A percentile compares a stretch with the other conserved stretches of the same genome.
Conservation (phyloP, 805 yeast genomes). For the Teunomyces lycoperdinae region DNA sequence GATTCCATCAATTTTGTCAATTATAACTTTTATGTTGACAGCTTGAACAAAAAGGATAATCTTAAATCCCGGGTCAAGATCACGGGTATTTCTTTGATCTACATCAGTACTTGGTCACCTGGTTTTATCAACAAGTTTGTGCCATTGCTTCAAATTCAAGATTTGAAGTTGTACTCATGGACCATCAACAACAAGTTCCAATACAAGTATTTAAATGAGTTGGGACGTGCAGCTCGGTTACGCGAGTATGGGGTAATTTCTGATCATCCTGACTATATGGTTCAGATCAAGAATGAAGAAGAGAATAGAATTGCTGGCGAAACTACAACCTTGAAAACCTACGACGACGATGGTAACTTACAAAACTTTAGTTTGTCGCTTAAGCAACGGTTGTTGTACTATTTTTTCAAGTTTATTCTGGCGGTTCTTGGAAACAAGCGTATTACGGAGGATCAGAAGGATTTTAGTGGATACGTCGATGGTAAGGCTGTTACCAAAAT, state of each 20-base stretch:
- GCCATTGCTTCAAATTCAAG: constrained; percentile 32
- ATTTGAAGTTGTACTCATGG: constrained; percentile 37
- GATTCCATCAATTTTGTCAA: constrained; percentile 30
- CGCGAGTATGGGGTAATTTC: constrained; percentile 35
- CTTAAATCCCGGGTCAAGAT: constrained; percentile 20
- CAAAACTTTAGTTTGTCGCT: constrained; percentile 9
- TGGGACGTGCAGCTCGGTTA: constrained; percentile 23
- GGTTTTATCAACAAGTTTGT: constrained; percentile 34
- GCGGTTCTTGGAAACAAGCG: constrained; percentile 10
- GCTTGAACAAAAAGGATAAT: constrained; percentile 14
- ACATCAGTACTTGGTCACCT: constrained; percentile 36
- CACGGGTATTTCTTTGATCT: constrained; percentile 37
- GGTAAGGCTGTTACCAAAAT: constrained; percentile 12
- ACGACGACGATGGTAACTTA: constrained; percentile 7
- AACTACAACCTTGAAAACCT: constrained; percentile 5
- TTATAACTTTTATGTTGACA: constrained; percentile 35
- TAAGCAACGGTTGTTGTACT: constrained; percentile 14
- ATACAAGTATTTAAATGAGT: constrained; percentile 27
- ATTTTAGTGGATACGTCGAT: constrained; percentile 20
- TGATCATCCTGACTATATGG: constrained; percentile 37
- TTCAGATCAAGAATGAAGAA: constrained; percentile 10
- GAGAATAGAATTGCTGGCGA: constrained; percentile 1
- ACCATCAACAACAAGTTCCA: constrained; percentile 38
- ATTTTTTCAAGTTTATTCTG: constrained; percentile 10
- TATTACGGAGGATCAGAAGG: constrained; percentile 14